These are phyloP conservation scores for Penicillium glabrum DNA, from an alignment of 2,329 filamentous ascomycete genomes.

Conservation along the genomic window DNA sequence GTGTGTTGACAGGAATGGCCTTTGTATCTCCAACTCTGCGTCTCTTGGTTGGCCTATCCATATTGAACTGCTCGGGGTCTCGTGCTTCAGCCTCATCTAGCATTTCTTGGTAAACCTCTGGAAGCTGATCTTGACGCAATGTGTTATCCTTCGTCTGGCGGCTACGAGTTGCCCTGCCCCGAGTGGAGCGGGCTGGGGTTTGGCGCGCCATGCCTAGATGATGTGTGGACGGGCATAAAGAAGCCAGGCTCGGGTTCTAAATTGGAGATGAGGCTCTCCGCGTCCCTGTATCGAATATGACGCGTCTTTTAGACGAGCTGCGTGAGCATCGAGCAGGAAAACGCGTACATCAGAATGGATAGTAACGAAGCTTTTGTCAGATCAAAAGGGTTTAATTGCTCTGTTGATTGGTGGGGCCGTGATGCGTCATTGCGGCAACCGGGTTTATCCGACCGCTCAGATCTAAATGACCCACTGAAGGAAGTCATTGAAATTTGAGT, in stretches of 20 bases:
- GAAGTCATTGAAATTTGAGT: not conserved
- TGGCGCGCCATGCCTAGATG: constrained; percentile 22
- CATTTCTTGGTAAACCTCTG: constrained; percentile 44
- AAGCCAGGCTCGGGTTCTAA: not conserved
- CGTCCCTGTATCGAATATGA: not conserved
- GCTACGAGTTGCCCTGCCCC: constrained; percentile 11
- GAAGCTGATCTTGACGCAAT: constrained; percentile 28
- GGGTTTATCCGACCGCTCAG: constrained; percentile 7
- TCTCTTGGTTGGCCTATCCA: constrained; percentile 37
- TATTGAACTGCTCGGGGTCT: constrained; percentile 23
- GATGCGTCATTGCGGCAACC: constrained; percentile 17
- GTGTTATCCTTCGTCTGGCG: constrained; percentile 9
- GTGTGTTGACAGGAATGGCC: constrained; percentile 4
- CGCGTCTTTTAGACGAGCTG: not conserved
- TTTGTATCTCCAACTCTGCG: constrained; percentile 35
- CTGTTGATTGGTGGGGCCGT: constrained; percentile 12
- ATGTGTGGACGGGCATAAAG: constrained; percentile 11
- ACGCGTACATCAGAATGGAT: not conserved
- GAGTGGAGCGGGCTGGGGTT: constrained; percentile 15
- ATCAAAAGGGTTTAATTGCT: constrained; percentile 4
- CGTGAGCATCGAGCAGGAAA: not conserved
- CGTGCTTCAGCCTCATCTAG: constrained; percentile 41
- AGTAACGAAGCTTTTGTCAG: not conserved
- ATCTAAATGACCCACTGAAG: not conserved
- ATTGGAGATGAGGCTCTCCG: not conserved